Conservation (phyloP, 2,329 filamentous ascomycete species). For the Colletotrichum navitas region DNA sequence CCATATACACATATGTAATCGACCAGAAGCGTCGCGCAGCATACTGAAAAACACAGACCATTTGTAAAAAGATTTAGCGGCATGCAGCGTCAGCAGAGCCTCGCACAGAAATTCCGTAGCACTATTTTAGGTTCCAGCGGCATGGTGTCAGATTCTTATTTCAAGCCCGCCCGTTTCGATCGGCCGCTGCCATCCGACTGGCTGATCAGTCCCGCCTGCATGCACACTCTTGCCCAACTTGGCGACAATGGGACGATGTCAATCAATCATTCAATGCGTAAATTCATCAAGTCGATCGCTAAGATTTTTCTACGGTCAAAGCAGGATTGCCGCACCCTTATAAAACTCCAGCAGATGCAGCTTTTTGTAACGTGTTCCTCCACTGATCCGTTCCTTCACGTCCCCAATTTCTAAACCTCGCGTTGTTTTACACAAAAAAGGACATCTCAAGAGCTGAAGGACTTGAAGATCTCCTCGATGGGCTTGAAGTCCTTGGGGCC, state of each 20-base stretch:
- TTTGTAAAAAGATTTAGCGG: neutral
- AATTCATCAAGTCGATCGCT: constrained; percentile 36
- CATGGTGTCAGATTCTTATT: constrained; percentile 25
- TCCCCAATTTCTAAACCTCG: neutral
- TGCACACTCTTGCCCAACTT: neutral
- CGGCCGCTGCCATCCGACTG: neutral
- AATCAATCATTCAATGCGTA: constrained; percentile 37
- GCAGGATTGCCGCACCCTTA: neutral
- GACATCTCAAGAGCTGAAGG: constrained; percentile 64
- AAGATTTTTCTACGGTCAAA: constrained; percentile 7
- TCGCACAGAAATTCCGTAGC: neutral
- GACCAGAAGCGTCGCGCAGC: constrained; percentile 1
- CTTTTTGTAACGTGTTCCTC: constrained; percentile 2
- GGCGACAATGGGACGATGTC: neutral
- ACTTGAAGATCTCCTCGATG: constrained; percentile 76
- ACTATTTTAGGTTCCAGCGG: neutral
- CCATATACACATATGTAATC: constrained; percentile 27
- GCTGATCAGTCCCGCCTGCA: constrained; percentile 1
- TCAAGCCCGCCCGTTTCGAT: neutral
- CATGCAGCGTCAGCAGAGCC: neutral
- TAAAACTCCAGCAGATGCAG: constrained; percentile 32
- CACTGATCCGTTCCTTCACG: neutral
- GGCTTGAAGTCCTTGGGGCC: constrained; percentile 74
- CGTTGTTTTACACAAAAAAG: neutral
- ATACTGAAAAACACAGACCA: neutral